These are phyloP conservation scores for Zychaea mexicana DNA, from an alignment of 371 early-diverging fungal genomes.

Conservation along the genomic window DNA sequence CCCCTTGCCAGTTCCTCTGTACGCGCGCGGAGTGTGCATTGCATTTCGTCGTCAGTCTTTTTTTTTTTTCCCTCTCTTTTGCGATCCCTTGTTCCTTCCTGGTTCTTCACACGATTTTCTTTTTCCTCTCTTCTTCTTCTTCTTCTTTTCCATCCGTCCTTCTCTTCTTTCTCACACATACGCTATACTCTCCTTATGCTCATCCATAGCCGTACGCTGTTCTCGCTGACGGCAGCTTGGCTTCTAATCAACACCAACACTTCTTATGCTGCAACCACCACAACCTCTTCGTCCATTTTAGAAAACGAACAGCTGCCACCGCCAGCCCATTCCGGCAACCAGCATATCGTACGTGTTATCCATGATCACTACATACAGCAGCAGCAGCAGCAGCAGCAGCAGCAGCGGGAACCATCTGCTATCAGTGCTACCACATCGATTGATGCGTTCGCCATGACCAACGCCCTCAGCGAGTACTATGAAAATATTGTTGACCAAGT, in stretches of 20 bases:
- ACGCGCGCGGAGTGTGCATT: not conserved
- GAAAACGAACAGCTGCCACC: not conserved
- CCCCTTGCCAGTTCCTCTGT: not conserved
- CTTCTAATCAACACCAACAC: not conserved
- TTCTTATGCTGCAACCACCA: not conserved
- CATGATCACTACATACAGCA: not conserved
- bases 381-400: not conserved
- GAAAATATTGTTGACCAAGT: constrained; percentile 49
- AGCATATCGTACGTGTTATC: not conserved
- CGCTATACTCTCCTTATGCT: not conserved
- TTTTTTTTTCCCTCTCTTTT: not conserved
- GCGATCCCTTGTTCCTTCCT: not conserved
- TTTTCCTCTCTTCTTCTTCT: constrained; percentile 1
- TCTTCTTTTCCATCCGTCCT: not conserved
- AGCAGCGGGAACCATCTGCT: not conserved
- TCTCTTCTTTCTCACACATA: not conserved
- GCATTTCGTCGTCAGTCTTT: not conserved
- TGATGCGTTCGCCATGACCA: constrained; percentile 13
- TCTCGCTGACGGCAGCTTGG: not conserved
- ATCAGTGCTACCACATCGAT: constrained; percentile 1
- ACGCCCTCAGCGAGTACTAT: constrained; percentile 38
- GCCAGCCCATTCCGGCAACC: not conserved
- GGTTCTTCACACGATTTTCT: not conserved
- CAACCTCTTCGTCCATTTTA: not conserved
- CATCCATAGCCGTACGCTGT: not conserved